Conservation (phyloP, 805 yeast species). For the Metschnikowia koreensis region DNA sequence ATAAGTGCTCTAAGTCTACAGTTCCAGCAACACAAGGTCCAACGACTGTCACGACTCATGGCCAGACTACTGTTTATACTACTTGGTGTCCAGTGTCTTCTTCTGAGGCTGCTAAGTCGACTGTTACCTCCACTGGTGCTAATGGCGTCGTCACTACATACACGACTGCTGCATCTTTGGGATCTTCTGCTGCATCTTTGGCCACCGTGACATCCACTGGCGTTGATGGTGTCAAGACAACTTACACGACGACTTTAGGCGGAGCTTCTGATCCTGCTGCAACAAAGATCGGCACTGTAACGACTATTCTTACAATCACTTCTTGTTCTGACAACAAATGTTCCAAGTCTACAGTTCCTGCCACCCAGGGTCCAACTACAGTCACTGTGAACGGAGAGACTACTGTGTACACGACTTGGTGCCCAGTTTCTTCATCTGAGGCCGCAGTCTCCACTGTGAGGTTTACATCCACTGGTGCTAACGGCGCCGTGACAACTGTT, state of each 20-base stretch:
- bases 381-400: constrained; percentile 19
- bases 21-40: constrained; percentile 35
- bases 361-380: constrained; percentile 35
- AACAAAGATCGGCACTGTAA: background rate
- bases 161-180: constrained; percentile 8
- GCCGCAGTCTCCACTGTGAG: constrained; percentile 25
- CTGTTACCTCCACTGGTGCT: constrained; percentile 7
- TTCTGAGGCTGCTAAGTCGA: background rate
- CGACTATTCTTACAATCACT: constrained; percentile 29
- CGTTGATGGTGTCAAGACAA: background rate
- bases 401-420: constrained; percentile 33
- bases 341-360: constrained; percentile 16
- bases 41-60: constrained; percentile 22
- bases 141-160: constrained; percentile 19
- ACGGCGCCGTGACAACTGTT: constrained; percentile 1
- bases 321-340: constrained; percentile 15
- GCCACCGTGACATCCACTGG: constrained; percentile 6
- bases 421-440: constrained; percentile 27
- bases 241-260: constrained; percentile 8
- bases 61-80: constrained; percentile 23
- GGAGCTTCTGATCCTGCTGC: background rate
- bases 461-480: constrained; percentile 5
- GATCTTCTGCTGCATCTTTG: background rate
- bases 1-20: constrained; percentile 14
- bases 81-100: constrained; percentile 33